Evolutionary conservation across 2,329 filamentous ascomycete species (phyloP).

Genomic region (Zarea fungicola): DNA sequence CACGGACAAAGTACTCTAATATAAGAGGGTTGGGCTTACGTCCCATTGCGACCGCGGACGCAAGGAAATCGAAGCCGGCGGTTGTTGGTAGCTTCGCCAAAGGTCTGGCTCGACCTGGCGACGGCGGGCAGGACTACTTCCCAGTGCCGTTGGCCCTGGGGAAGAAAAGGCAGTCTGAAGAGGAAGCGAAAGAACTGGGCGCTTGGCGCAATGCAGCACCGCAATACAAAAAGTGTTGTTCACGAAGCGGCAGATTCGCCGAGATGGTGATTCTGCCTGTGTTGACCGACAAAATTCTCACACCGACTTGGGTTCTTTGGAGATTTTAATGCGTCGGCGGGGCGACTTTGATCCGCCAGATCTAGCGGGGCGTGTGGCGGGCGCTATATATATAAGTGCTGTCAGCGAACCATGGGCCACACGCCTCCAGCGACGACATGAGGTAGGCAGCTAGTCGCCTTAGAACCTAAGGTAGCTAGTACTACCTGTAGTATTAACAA

Average conservation of each 20-base stretch:
- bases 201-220: neutral
- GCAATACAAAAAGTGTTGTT: neutral
- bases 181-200: neutral
- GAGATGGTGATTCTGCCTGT: constrained; percentile 32
- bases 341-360: constrained; percentile 20
- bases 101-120: neutral
- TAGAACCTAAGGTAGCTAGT: no score
- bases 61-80: neutral
- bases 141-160: constrained; percentile 5
- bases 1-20: constrained; percentile 81
- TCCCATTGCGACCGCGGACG: constrained; percentile 55
- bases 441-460: no score
- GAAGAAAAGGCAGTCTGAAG: constrained; percentile 8
- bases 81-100: neutral
- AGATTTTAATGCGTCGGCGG: constrained; percentile 16
- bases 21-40: constrained; percentile 80
- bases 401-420: no score
- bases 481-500: no score
- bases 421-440: no score
- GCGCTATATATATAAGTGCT: no score
- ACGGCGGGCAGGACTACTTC: neutral
- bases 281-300: constrained; percentile 38
- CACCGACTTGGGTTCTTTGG: constrained; percentile 27
- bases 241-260: constrained; percentile 17
- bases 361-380: constrained; percentile 9